A percentile compares a stretch with the other conserved stretches of the same genome.
Evolutionary conservation across 495 filamentous ascomycete genomes (phyloP).

Genomic region (Penicillium tannophilum): DNA sequence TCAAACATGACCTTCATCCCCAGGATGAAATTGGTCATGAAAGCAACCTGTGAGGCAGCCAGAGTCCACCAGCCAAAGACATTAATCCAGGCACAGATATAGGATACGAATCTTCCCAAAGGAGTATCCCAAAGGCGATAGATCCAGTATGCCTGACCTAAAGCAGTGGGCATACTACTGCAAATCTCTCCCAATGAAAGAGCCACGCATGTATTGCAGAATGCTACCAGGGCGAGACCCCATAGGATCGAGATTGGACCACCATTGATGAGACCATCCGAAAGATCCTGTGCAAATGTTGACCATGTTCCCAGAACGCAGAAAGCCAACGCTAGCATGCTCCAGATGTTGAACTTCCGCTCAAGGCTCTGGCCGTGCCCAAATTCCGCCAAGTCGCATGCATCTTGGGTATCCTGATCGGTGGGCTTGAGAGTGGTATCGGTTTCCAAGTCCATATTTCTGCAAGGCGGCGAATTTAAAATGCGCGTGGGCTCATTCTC

Average conservation of each 20-base stretch:
- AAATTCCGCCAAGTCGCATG: slow-evolving; percentile 49
- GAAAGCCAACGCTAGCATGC: slow-evolving; percentile 47
- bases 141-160: slow-evolving; percentile 50
- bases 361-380: slow-evolving; percentile 51
- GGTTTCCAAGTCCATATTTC: slow-evolving; percentile 36
- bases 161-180: slow-evolving; percentile 49
- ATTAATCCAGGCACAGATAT: slow-evolving; percentile 53
- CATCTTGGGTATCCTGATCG: slow-evolving; percentile 46
- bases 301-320: slow-evolving; percentile 51
- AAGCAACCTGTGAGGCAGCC: slow-evolving; percentile 46
- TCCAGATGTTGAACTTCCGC: slow-evolving; percentile 52
- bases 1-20: slow-evolving; percentile 51
- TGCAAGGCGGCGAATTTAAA: not conserved
- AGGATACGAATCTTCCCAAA: slow-evolving; percentile 41
- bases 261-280: slow-evolving; percentile 46
- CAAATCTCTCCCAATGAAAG: slow-evolving; percentile 48
- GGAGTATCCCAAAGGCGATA: slow-evolving; percentile 41
- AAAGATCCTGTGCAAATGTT: slow-evolving; percentile 48
- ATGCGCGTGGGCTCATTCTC: slow-evolving; percentile 18
- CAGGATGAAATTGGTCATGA: slow-evolving; percentile 50
- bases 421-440: slow-evolving; percentile 34
- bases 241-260: slow-evolving; percentile 49
- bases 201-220: slow-evolving; percentile 48
- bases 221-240: slow-evolving; percentile 45
- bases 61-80: slow-evolving; percentile 53